Base-by-base conservation (phyloP, 1,139 yeast species). In the Yamadazyma aaseri region DNA sequence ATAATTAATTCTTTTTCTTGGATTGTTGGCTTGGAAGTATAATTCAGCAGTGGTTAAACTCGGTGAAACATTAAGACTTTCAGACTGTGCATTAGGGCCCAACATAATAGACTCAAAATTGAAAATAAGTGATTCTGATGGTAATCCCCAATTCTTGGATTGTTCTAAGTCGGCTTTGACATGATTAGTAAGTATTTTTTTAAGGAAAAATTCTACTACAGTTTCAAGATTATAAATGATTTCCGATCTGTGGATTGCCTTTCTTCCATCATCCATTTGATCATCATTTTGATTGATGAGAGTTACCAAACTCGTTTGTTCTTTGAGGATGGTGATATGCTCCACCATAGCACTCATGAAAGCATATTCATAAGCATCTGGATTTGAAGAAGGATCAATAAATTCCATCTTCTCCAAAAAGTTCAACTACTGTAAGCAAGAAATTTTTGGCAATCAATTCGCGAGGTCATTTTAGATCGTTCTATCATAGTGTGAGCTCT, bases 71-170 rank as follows among this genome's bases (percentile, higher is more conserved):
- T 22, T 22, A 6, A 22, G n/a, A 7, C n/a, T 12, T n/a, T 22
- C 25, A 1, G 32, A 32, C 14, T 40, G 20, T 8, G 39, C 22
- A 25, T 46, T 34, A 5, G 58, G 51, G 3, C 58, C 56, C 20
- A 55, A 40, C 17, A 56, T 40, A 12, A 46, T 31, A 10, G 29
- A 29, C 13, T 31, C 31, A 27, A 44, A 45, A 11, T 38, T 34
- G 20, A 35, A 25, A 3, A 35, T 24, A 14, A 46, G 37, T 2
- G 49, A 26, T 20, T 34, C 41, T 4, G 38, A 20, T 5, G 46
- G 46, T 11, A 36, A 28, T 11, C 49, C 50, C 38, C 38, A 35
- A 25, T 45, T 43, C 21, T 33, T 31, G 2, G 30, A 10, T 16
- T 33, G 37, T 15, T 38, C 40, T 9, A 46, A 23, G 28, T 46